Percentiles rank a stretch among this genome's conserved stretches.
Evolutionary conservation across 768 basidiomycete genomes (phyloP).

Genomic region (Russula foetens): DNA sequence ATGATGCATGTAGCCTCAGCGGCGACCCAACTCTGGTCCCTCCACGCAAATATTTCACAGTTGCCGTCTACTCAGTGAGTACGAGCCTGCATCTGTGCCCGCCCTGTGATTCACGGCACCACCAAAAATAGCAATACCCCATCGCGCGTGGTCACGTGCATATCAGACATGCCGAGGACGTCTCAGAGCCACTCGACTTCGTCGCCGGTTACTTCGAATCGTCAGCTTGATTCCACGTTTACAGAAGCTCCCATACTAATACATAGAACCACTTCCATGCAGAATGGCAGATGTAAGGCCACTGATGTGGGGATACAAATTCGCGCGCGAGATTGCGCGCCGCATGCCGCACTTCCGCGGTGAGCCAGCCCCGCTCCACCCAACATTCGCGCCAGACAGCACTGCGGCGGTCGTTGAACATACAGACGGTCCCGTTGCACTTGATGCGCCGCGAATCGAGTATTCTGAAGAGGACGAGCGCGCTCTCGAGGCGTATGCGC

Average conservation of each 20-base stretch:
- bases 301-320: conserved; percentile 48
- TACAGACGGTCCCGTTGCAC: conserved; percentile 19
- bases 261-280: background rate
- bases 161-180: conserved; percentile 20
- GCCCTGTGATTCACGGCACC: no score
- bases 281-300: conserved; percentile 31
- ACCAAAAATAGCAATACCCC: conserved; percentile 21
- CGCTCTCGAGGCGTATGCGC: conserved; percentile 31
- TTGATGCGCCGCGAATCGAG: conserved; percentile 25
- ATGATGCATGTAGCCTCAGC: no score
- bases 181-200: conserved; percentile 8
- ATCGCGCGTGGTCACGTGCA: conserved; percentile 18
- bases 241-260: no score
- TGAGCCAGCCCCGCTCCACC: no score
- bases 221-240: background rate
- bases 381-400: conserved; percentile 27
- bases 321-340: conserved; percentile 45
- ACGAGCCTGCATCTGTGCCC: no score
- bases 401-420: conserved; percentile 23
- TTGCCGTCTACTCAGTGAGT: no score
- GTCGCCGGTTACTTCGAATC: conserved; percentile 21
- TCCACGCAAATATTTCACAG: no score
- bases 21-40: no score
- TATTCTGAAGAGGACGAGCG: conserved; percentile 29
- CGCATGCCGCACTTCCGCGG: no score